Percentiles rank a stretch among this genome's conserved stretches.
Evolutionary conservation across 2,329 filamentous ascomycete genomes (phyloP).

Genomic region (Lachnellula willkommii): DNA sequence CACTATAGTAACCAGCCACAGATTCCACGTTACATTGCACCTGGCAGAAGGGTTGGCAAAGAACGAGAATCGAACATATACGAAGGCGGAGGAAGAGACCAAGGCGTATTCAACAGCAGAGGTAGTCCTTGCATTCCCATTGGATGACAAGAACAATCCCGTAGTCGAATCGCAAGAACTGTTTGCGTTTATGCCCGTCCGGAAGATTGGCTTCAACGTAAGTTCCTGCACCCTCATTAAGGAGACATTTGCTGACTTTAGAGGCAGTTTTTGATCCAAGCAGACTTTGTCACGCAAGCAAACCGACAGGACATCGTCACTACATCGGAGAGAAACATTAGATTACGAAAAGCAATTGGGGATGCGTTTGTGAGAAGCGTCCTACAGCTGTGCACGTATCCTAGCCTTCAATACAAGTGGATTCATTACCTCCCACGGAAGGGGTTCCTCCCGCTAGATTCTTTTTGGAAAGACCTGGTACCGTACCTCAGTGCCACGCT

Average conservation of each 20-base stretch:
- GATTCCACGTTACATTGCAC: neutral
- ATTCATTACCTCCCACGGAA: slow-evolving; percentile 39
- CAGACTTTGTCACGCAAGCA: slow-evolving; percentile 45
- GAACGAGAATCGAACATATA: slow-evolving; percentile 2
- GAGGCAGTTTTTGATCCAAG: slow-evolving; percentile 42
- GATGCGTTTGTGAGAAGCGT: slow-evolving; percentile 37
- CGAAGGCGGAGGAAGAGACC: slow-evolving; percentile 8
- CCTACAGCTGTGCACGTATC: slow-evolving; percentile 34
- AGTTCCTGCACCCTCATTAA: slow-evolving; percentile 24
- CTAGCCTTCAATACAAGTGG: slow-evolving; percentile 38
- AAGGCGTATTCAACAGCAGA: neutral
- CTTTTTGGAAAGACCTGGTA: slow-evolving; percentile 3
- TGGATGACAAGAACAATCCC: neutral
- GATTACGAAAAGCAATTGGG: slow-evolving; percentile 34
- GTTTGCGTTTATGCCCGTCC: slow-evolving; percentile 12
- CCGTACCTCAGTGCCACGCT: slow-evolving; percentile 1
- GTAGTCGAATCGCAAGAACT: slow-evolving; percentile 7
- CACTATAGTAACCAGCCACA: neutral
- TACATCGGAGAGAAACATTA: slow-evolving; percentile 36
- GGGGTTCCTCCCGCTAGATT: neutral
- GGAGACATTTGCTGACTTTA: no score
- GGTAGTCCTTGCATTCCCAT: slow-evolving; percentile 22
- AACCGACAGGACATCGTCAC: slow-evolving; percentile 39
- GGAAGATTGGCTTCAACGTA: slow-evolving; percentile 9
- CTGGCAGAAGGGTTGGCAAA: neutral